Evolutionary conservation across 2,329 filamentous ascomycete genomes (phyloP).

Genomic region (Arthroderma uncinatum): DNA sequence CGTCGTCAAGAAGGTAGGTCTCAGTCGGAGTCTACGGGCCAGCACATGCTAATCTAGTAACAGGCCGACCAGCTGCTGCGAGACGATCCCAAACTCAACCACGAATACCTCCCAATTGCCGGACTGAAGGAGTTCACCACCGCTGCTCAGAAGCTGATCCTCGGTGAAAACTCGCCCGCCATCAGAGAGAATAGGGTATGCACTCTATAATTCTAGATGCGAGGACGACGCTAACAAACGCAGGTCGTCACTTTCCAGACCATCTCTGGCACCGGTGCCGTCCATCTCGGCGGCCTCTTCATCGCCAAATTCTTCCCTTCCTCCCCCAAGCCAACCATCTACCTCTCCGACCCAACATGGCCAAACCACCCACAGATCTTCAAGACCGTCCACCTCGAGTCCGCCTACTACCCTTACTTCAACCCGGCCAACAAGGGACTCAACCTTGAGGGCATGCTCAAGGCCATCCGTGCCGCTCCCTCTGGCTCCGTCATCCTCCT

Average conservation of each 20-base stretch:
- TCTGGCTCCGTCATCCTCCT: conserved; percentile 76
- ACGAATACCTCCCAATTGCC: conserved; percentile 96
- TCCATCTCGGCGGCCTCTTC: conserved; percentile 89
- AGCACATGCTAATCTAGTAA: background rate
- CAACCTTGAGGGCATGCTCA: conserved; percentile 81
- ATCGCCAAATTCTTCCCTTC: conserved; percentile 74
- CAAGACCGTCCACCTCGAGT: conserved; percentile 68
- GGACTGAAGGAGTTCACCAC: conserved; percentile 75
- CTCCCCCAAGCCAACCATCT: conserved; percentile 58
- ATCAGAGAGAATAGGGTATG: conserved; percentile 67
- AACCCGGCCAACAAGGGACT: conserved; percentile 77
- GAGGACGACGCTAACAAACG: background rate
- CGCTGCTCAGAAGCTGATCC: conserved; percentile 81
- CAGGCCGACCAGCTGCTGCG: conserved; percentile 85
- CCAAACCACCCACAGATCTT: conserved; percentile 99
- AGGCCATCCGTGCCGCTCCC: conserved; percentile 57
- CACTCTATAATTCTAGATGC: background rate
- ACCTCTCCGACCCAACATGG: conserved; percentile 94
- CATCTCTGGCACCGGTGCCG: conserved; percentile 91
- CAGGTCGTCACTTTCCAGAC: conserved; percentile 71
- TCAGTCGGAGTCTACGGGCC: background rate
- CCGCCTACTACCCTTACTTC: conserved; percentile 89
- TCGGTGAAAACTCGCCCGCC: conserved; percentile 69
- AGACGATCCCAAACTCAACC: conserved; percentile 81
- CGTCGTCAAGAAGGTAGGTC: conserved; percentile 78